Evolutionary conservation across 768 basidiomycete species (phyloP), one percentile per base, ranked within the genome.

Genomic region (Hygrophorus pudorinus): DNA sequence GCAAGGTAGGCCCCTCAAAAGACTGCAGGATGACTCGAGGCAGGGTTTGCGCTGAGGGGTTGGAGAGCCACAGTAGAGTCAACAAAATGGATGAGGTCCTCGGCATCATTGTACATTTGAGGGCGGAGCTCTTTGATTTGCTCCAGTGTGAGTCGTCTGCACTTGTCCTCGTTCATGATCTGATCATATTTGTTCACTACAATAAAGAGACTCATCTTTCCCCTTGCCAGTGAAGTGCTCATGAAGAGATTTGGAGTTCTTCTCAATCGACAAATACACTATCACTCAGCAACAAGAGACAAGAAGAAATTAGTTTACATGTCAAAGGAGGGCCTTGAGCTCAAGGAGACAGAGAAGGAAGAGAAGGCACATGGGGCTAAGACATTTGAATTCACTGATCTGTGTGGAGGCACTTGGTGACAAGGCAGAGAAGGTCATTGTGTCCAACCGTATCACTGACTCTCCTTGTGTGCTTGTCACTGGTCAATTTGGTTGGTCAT

Each of bases 231-330:
- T 46, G 94, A 98, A 70, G 88, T 94, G 40, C 82, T 98, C 64
- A 98, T 92, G 82, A 93, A 91, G 86, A 97, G 89, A 70, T 97
- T 97, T 64, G 94, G 97, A 66, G 91, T 96, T 51, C 77, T 99
- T 41, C 82, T 99, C 94, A 58, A 98, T 97, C 59, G 94, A 97
- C 63, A 92, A 97, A 70, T 99, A 98, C 62, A 93, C 94, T 48
- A 81, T 93, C 64, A 94, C 91, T 16, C 94, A 98, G 64, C 79
- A 98, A 64, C 97, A 98, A 77, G 94, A 98, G 94, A 97, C 46
- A 83, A 85, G 65, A 91, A 92, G 78, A 97, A 96, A 71, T 81
- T 99, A 46, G 70, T 97, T 55, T 97, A 91, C 57, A 92, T 99
- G 38, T 96, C 92, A 54, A 99, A 99, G 73, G 94, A 99, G 68